A percentile compares a stretch with the other conserved stretches of the same genome.
Evolutionary conservation across 257 asterid species (phyloP).

Genomic region (Paraleonurus japonicus): DNA sequence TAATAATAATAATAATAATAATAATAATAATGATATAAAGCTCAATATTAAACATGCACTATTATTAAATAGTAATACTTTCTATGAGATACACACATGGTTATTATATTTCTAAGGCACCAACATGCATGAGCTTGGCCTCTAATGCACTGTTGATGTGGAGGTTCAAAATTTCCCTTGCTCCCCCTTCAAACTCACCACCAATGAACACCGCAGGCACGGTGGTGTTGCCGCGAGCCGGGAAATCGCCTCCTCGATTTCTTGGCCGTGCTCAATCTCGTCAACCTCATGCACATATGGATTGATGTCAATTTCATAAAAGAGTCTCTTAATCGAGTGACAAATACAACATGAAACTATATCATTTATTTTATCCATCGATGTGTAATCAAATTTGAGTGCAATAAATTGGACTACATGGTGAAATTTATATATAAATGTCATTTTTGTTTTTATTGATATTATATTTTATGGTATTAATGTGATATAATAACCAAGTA

Average conservation of each 20-base stretch:
- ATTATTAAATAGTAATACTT: neutral
- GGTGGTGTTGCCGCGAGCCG: slow-evolving; percentile 29
- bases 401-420: too few species aligned
- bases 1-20: too few species aligned
- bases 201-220: slow-evolving; percentile 48
- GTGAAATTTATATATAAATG: too few species aligned
- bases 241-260: too few species aligned
- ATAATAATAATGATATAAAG: too few species aligned
- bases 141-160: slow-evolving; percentile 30
- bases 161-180: slow-evolving; percentile 36
- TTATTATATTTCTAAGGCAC: too few species aligned
- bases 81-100: slow-evolving; percentile 40
- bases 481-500: too few species aligned
- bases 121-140: slow-evolving; percentile 38
- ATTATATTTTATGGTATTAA: too few species aligned
- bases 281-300: slow-evolving; percentile 30
- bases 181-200: slow-evolving; percentile 42
- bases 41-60: too few species aligned
- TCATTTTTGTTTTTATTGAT: too few species aligned
- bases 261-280: slow-evolving; percentile 36
- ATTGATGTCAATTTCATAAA: slow-evolving; percentile 36
- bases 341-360: slow-evolving; percentile 47
- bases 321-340: slow-evolving; percentile 36
- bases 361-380: slow-evolving; percentile 32
- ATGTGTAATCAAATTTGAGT: too few species aligned